Percentiles rank a stretch among this genome's conserved stretches.
These are phyloP conservation scores for Malassezia sympodialis DNA, from an alignment of 1,284 basidiomycete genomes.

Conservation along the genomic window DNA sequence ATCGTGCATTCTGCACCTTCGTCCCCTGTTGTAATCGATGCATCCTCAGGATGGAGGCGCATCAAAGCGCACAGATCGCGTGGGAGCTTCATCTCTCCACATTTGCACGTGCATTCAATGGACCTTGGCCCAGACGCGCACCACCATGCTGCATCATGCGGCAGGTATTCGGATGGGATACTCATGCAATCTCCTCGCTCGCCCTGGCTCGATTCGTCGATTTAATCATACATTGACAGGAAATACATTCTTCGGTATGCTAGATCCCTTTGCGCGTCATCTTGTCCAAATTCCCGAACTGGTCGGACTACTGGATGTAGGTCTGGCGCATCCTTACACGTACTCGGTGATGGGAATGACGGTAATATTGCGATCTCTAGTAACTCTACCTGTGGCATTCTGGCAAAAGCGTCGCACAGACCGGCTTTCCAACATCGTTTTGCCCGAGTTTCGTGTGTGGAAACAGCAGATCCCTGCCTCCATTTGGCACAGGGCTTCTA, in stretches of 20 bases:
- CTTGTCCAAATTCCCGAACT: conserved; percentile 4
- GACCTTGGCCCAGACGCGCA: not conserved
- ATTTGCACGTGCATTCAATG: not conserved
- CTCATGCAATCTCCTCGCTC: not conserved
- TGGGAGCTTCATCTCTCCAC: not conserved
- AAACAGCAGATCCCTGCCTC: conserved; percentile 49
- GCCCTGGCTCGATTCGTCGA: not conserved
- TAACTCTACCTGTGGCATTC: conserved; percentile 65
- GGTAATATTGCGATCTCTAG: conserved; percentile 57
- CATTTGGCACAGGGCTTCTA: conserved; percentile 29
- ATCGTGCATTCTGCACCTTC: conserved; percentile 7
- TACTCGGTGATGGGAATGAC: conserved; percentile 68
- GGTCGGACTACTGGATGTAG: conserved; percentile 11
- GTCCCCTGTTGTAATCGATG: conserved; percentile 3
- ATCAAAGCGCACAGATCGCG: not conserved
- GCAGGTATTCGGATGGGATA: not conserved
- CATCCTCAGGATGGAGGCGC: conserved; percentile 1
- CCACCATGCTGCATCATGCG: not conserved
- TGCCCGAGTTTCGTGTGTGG: conserved; percentile 59
- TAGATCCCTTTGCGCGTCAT: conserved; percentile 11
- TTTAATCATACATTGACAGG: not conserved
- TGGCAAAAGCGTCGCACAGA: conserved; percentile 65
- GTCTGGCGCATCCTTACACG: conserved; percentile 45
- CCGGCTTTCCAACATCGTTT: conserved; percentile 59
- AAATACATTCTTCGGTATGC: not conserved